Evolutionary conservation across 2,329 filamentous ascomycete species (phyloP).

Genomic region (Gliomastix tumulicola): DNA sequence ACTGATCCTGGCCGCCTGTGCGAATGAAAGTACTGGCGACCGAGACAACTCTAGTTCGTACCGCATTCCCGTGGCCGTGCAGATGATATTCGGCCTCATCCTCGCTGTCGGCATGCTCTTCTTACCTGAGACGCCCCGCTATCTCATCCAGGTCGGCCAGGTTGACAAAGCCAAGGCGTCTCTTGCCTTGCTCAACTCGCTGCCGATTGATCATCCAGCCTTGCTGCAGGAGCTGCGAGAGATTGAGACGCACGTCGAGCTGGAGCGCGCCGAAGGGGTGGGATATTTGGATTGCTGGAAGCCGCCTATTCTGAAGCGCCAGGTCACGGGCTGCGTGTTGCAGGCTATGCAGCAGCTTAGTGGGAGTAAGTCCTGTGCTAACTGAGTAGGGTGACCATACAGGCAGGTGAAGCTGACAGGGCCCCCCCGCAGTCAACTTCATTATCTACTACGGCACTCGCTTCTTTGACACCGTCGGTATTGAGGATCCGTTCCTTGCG

Average conservation of each 20-base stretch:
- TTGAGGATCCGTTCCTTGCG: constrained; percentile 25
- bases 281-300: no score
- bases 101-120: constrained; percentile 58
- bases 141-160: constrained; percentile 62
- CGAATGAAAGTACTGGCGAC: constrained; percentile 54
- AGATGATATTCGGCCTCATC: constrained; percentile 64
- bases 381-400: neutral
- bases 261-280: no score
- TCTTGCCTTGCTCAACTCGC: no score
- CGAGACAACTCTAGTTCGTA: constrained; percentile 50
- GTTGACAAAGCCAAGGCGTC: no score
- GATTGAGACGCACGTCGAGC: no score
- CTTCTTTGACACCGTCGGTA: constrained; percentile 28
- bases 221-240: no score
- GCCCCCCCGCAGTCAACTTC: no score
- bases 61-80: constrained; percentile 55
- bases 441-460: constrained; percentile 30
- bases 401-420: neutral
- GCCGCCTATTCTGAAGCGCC: no score
- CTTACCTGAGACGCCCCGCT: constrained; percentile 69
- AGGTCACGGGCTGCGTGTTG: no score
- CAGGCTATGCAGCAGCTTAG: no score
- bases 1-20: constrained; percentile 56
- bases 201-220: no score
- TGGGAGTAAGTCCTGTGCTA: neutral